phyloP scores from a whole-genome alignment of 2,329 filamentous ascomycete genomes.

The Sclerotinia sclerotiorum region DNA sequence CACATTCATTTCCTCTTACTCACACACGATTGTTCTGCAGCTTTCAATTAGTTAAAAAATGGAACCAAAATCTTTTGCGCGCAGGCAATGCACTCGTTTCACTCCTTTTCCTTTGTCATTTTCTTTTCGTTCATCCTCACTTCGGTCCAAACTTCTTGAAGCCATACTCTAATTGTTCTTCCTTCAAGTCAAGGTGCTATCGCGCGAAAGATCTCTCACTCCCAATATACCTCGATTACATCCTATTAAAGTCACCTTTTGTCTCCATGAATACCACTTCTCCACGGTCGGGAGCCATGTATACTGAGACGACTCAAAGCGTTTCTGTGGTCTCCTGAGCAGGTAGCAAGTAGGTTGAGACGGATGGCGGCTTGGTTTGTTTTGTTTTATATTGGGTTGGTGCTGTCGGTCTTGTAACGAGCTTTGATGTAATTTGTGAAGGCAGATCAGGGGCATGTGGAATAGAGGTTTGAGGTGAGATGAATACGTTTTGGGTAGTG shows the following conservation, averaged over 20 bases:
- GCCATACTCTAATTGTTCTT: not conserved
- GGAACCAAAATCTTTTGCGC: not conserved
- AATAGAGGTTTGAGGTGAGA: not conserved
- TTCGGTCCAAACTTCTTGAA: not conserved
- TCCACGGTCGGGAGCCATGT: constrained; percentile 10
- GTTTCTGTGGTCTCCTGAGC: constrained; percentile 16
- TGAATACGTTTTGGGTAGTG: not conserved
- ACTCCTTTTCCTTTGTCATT: not conserved
- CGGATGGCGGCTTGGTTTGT: not conserved
- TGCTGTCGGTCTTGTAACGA: not conserved
- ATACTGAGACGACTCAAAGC: constrained; percentile 9
- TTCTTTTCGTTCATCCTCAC: not conserved
- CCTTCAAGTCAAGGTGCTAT: not conserved
- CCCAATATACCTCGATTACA: not conserved
- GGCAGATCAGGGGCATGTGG: not conserved
- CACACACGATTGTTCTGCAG: too few species aligned
- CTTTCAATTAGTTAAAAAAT: not conserved
- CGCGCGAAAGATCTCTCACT: not conserved
- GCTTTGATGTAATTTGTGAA: not conserved
- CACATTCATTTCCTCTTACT: not conserved
- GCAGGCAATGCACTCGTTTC: not conserved
- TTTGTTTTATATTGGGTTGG: not conserved
- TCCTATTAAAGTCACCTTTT: not conserved
- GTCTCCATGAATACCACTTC: constrained; percentile 10
- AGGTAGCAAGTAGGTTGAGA: constrained; percentile 13